These are phyloP conservation scores for Pseudogymnoascus sp. DNA, from an alignment of 2,329 filamentous ascomycete genomes.

Conservation along the genomic window DNA sequence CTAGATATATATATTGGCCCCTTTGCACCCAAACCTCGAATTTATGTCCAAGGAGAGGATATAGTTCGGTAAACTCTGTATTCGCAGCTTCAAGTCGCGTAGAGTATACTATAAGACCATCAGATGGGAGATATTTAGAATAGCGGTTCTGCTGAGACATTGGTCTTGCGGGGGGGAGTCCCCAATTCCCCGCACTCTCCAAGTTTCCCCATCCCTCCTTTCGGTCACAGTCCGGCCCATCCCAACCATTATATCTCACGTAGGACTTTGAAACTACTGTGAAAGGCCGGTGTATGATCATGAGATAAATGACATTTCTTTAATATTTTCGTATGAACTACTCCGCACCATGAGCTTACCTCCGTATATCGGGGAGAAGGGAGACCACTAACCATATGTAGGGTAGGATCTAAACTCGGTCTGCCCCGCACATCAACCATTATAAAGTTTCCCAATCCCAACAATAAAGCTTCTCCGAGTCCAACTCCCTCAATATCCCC, in stretches of 20 bases:
- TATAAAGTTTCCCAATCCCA: not conserved
- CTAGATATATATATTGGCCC: not conserved
- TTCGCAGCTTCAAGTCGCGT: not conserved
- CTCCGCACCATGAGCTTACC: not conserved
- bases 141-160: not conserved
- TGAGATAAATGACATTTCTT: not conserved
- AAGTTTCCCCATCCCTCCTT: not conserved
- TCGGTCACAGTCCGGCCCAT: not conserved
- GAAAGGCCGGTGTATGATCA: not conserved
- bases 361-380: not conserved
- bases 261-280: not conserved
- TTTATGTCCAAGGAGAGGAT: not conserved
- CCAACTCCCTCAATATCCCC: not conserved
- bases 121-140: not conserved
- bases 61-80: not conserved
- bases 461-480: not conserved
- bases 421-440: not conserved
- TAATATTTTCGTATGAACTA: not conserved
- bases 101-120: not conserved
- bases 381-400: not conserved
- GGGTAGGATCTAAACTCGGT: not conserved
- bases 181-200: conserved; percentile 4
- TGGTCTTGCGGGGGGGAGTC: not conserved
- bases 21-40: not conserved
- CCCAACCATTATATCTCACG: not conserved